Base-by-base conservation (phyloP, 1,139 yeast species). In the Pichia inconspicua region DNA sequence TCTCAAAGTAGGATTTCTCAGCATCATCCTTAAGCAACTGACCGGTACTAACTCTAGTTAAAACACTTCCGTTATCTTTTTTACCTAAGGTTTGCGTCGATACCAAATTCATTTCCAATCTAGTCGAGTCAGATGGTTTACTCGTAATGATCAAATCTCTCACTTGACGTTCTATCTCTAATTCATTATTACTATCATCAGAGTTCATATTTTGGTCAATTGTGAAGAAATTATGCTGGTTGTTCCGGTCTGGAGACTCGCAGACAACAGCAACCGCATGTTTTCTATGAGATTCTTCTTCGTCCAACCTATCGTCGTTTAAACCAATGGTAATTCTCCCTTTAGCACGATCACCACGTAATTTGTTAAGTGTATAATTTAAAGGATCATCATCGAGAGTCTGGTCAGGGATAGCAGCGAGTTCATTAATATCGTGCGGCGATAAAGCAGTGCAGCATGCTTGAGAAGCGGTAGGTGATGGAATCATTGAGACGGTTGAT, bases 371-470 rank as follows among this genome's bases (percentile, higher is more conserved):
- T 0, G 97, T 92, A 47, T 80, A 78, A 48, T 74, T 77, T n/a
- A 89, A 71, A 0, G 96, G 96, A 62, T 81, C 81, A 30, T 77
- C 82, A 38, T 74, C 78, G 42, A 76, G 70, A 0, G 82, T 71
- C 50, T 83, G 90, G 61, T 88, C 96, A 0, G 96, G 90, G 43
- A 88, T 81, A 2, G 84, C 83, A 0, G 92, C 90, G 47, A 86
- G 71, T 58, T 82, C 87, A 44, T 80, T 82, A 45, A 84, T 75
- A 2, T 80, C 83, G 47, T 72, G 72, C 47, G 73, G 74, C 49
- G 84, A 77, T 43, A 82, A 77, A 4, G 88, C 89, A 0, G 85
- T 84, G 51, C 78, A 78, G 7, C 70, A 69, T 32, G 66, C 53
- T 14, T 62, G 56, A 2, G 68, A 64, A 22, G 57, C 55, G 6